phyloP scores from a whole-genome alignment of 2,329 filamentous ascomycete genomes.

The Fulvia fulva region DNA sequence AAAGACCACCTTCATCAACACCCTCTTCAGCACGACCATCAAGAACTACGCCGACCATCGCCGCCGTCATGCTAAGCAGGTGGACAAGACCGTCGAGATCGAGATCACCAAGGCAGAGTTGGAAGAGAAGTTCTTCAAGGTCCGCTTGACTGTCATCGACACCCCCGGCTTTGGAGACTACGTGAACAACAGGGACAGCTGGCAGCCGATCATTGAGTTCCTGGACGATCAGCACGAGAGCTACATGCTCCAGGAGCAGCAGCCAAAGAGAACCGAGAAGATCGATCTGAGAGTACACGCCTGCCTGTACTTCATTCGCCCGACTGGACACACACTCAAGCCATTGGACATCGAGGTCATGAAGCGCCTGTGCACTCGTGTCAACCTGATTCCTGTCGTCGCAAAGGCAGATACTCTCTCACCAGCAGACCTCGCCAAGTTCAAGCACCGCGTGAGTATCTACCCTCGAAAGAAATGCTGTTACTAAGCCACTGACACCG shows the following conservation, averaged over 20 bases:
- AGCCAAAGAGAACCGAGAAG: conserved; percentile 96
- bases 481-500: conserved; percentile 28
- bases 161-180: conserved; percentile 99
- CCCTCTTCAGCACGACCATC: conserved; percentile 98
- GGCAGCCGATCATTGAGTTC: conserved; percentile 99
- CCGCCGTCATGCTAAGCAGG: conserved; percentile 97
- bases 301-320: conserved; percentile 98
- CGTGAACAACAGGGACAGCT: conserved; percentile 99
- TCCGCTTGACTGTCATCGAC: conserved; percentile 97
- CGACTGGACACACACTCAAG: conserved; percentile 97
- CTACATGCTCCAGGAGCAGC: conserved; percentile 99
- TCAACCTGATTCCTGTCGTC: conserved; percentile 97
- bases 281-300: conserved; percentile 98
- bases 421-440: conserved; percentile 82
- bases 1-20: conserved; percentile 99
- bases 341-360: conserved; percentile 99
- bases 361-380: conserved; percentile 96
- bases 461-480: not conserved
- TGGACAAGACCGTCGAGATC: conserved; percentile 99
- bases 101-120: conserved; percentile 99
- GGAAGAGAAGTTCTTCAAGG: conserved; percentile 99
- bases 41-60: conserved; percentile 99
- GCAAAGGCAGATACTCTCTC: conserved; percentile 98
- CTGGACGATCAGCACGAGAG: conserved; percentile 99
- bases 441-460: conserved; percentile 82